Percentiles rank a stretch among this genome's conserved stretches.
Evolutionary conservation across 2,329 filamentous ascomycete species (phyloP).

Genomic region (Fusarium continuum): DNA sequence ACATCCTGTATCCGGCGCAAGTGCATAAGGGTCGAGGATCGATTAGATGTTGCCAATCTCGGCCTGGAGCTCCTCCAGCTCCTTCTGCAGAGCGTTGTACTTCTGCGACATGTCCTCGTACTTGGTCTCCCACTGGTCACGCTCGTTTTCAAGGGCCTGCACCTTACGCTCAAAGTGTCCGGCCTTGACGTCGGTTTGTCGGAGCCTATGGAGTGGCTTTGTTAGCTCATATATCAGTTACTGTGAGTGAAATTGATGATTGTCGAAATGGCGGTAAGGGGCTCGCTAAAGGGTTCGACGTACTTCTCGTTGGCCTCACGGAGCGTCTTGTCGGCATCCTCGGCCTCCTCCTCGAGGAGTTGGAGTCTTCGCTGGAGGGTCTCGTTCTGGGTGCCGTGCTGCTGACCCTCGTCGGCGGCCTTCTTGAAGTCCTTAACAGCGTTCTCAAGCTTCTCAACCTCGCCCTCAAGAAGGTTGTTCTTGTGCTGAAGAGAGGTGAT

Average conservation of each 20-base stretch:
- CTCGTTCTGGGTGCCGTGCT: constrained; percentile 89
- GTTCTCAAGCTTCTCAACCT: constrained; percentile 92
- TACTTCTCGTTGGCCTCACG: constrained; percentile 99
- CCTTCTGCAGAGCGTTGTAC: constrained; percentile 83
- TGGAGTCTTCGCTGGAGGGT: constrained; percentile 90
- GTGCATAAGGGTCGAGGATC: constrained; percentile 20
- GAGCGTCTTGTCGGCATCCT: constrained; percentile 94
- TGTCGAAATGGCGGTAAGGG: constrained; percentile 39
- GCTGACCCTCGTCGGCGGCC: constrained; percentile 82
- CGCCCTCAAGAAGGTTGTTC: constrained; percentile 87
- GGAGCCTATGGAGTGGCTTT: constrained; percentile 70
- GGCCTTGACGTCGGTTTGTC: constrained; percentile 98
- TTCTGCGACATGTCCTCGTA: constrained; percentile 98
- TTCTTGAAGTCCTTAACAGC: constrained; percentile 88
- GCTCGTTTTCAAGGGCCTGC: constrained; percentile 89
- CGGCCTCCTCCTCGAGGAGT: constrained; percentile 96
- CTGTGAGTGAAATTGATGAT: constrained; percentile 4
- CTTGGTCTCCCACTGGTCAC: constrained; percentile 95
- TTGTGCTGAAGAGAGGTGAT: constrained; percentile 96
- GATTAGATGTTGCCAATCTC: constrained; percentile 93
- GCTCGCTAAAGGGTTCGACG: constrained; percentile 50
- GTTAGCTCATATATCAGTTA: constrained; percentile 24
- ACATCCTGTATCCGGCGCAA: constrained; percentile 36
- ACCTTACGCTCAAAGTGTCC: constrained; percentile 99
- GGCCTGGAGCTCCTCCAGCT: constrained; percentile 87